These are phyloP conservation scores for Microstegium vimineum DNA, from an alignment of 176 grass and related monocot genomes.

Conservation along the genomic window DNA sequence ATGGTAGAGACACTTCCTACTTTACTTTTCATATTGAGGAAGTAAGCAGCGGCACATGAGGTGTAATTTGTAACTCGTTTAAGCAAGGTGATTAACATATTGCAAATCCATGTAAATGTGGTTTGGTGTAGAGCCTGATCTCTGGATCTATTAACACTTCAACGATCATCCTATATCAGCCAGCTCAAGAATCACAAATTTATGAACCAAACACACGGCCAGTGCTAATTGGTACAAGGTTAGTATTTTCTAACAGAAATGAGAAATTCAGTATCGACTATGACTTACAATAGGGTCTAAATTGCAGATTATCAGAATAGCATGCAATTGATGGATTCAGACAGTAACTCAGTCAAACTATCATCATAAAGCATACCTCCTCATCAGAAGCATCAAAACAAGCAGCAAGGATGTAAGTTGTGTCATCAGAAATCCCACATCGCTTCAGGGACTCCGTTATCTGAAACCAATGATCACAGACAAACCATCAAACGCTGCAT, in stretches of 20 bases:
- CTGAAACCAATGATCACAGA: slow-evolving; percentile 19
- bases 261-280: background rate
- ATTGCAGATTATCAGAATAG: background rate
- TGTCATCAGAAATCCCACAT: slow-evolving; percentile 77
- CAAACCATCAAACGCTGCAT: background rate
- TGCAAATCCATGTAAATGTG: background rate
- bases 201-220: background rate
- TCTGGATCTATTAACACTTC: background rate
- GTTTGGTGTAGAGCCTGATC: background rate
- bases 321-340: background rate
- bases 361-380: slow-evolving; percentile 37
- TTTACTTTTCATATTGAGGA: background rate
- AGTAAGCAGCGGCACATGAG: background rate
- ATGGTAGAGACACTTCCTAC: background rate
- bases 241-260: background rate
- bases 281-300: background rate
- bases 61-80: background rate
- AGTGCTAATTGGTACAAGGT: background rate
- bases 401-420: slow-evolving; percentile 71
- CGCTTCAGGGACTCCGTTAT: slow-evolving; percentile 84
- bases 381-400: slow-evolving; percentile 82
- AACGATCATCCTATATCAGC: background rate
- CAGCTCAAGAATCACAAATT: background rate
- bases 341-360: background rate
- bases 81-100: background rate